These are phyloP conservation scores for Coccomyxa subellipsoidea DNA, from an alignment of 163 green algal species.

Conservation along the genomic window DNA sequence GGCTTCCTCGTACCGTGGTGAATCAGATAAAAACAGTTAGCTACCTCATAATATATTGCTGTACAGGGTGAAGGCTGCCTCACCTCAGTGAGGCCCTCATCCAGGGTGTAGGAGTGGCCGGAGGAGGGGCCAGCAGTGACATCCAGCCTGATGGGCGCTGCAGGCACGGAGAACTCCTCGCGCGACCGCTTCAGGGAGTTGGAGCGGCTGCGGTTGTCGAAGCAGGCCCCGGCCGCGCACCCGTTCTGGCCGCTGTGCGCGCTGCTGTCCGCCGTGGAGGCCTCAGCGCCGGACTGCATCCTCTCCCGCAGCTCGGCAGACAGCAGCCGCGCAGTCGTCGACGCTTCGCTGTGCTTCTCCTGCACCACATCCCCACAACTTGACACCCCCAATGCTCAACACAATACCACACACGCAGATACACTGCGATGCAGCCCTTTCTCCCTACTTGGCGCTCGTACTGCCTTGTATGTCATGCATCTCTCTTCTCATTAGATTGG, in stretches of 20 bases:
- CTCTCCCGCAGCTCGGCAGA: background rate
- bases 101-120: background rate
- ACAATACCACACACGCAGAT: too few species aligned
- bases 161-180: slow-evolving; percentile 9
- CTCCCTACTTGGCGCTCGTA: too few species aligned
- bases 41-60: too few species aligned
- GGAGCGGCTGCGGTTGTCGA: background rate
- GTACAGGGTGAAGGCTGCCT: background rate
- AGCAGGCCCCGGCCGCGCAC: background rate
- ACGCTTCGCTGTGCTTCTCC: too few species aligned
- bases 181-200: slow-evolving; percentile 11
- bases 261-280: background rate
- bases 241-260: background rate
- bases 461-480: too few species aligned
- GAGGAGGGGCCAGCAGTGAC: slow-evolving; percentile 51
- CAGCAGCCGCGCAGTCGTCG: background rate
- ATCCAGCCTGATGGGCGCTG: slow-evolving; percentile 49
- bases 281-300: background rate
- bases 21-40: too few species aligned
- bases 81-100: background rate
- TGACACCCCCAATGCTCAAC: too few species aligned
- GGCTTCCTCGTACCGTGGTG: background rate
- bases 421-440: too few species aligned
- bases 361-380: too few species aligned
- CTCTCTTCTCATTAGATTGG: too few species aligned